Base-by-base conservation (phyloP, 1,284 basidiomycete genomes). In the Filobasidium uniguttulatum region DNA sequence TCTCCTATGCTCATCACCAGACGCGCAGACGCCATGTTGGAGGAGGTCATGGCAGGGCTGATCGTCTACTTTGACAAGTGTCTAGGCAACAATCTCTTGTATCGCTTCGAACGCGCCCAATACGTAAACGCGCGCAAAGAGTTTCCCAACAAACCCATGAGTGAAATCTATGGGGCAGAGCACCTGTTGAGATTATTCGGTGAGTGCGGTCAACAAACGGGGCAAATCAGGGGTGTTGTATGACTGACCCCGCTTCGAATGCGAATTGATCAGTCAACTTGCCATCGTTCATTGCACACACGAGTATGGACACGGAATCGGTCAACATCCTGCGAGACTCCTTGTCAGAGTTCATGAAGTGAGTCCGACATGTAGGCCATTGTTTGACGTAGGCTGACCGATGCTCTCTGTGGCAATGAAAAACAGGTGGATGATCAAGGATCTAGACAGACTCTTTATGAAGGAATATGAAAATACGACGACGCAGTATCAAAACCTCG, bases 41-140 rank as follows among this genome's bases (percentile, higher is more conserved):
- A 81, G 20, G 91, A 91, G 31, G 82, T 97, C 48, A 73, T 89
- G 29, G 79, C 85, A 0, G 93, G 93, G 0, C 74, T 98, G n/a
- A 80, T 83, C 50, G 77, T 87, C 25, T 98, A 98, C 72, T 97
- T 98, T 65, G 89, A 98, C 68, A 86, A 73, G 44, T 82, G 86
- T 0, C 74, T 97, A 3, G 90, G 91, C 2, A 80, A 84, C 55
- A 91, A 88, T 66, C 75, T 99, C 26, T 75, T 97, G 0, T 99
- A 98, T 63, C 80, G 89, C 10, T 91, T 94, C 57, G 93, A 99
- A 67, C 77, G 93, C 19, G 80, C 81, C 10, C 93, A 98, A 65
- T 97, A 94, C 60, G 81, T 84, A 5, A 80, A 85, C 41, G 77
- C 87, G 23, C 77, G 86, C 35, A 82, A 84, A 60, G 73, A 77